A percentile compares a stretch with the other conserved stretches of the same genome.
phyloP scores from a whole-genome alignment of 1,284 basidiomycete species.

The Apiotrichum akiyoshidainum region DNA sequence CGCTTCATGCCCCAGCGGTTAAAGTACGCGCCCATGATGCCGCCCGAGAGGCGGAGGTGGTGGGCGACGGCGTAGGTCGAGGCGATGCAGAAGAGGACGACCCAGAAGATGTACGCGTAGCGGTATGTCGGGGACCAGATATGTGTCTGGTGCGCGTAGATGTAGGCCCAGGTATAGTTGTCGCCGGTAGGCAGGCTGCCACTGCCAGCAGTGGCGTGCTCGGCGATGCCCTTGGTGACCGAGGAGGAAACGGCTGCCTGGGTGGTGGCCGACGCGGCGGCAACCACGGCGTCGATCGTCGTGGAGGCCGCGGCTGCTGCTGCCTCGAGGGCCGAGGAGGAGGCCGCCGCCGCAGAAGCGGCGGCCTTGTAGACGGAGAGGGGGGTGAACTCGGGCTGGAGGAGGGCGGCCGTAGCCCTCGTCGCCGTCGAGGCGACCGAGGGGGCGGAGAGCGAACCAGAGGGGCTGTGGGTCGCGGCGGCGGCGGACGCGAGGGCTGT shows the following conservation, averaged over 20 bases:
- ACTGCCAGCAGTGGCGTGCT: neutral
- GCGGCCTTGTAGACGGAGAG: too few relatives aligned
- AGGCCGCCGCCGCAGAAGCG: neutral
- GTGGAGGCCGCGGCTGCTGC: neutral
- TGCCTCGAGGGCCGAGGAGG: neutral
- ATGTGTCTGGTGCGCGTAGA: conserved; percentile 1
- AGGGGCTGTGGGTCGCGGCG: neutral
- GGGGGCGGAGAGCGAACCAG: neutral
- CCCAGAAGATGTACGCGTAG: conserved; percentile 47
- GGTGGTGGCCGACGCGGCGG: neutral
- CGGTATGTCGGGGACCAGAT: conserved; percentile 30
- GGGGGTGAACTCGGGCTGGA: neutral
- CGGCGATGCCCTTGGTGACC: neutral
- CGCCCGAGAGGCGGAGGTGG: conserved; percentile 39
- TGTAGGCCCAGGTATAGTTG: conserved; percentile 1
- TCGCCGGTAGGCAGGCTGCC: neutral
- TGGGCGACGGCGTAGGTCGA: conserved; percentile 39
- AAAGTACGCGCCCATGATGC: conserved; percentile 37
- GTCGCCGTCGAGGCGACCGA: neutral
- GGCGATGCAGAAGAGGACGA: conserved; percentile 35
- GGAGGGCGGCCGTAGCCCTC: neutral
- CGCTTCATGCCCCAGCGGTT: conserved; percentile 40
- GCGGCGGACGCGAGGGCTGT: neutral
- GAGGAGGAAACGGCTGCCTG: neutral
- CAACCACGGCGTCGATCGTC: neutral